These are phyloP conservation scores for Puccinia hordei DNA, from an alignment of 1,284 basidiomycete species.

Conservation along the genomic window DNA sequence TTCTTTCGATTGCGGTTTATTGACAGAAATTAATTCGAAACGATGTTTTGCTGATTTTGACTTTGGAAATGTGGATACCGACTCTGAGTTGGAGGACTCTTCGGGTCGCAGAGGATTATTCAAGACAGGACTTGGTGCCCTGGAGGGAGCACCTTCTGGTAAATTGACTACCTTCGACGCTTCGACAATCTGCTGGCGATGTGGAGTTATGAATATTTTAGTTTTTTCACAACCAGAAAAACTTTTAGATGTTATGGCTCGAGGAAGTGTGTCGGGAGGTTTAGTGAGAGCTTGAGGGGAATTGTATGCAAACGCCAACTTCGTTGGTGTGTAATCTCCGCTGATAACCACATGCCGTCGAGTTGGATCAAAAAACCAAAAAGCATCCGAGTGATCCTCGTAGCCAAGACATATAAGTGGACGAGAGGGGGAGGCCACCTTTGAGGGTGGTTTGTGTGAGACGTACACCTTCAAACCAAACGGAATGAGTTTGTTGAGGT, in stretches of 20 bases:
- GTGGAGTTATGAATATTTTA: no score
- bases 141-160: no score
- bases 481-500: not conserved
- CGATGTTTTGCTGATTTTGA: not conserved
- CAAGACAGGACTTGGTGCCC: no score
- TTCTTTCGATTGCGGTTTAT: not conserved
- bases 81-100: no score
- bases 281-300: not conserved
- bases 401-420: conserved; percentile 2
- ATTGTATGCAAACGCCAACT: not conserved
- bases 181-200: no score
- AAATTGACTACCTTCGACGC: no score
- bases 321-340: no score
- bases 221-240: not conserved
- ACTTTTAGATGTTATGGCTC: not conserved
- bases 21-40: not conserved
- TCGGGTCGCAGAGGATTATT: no score
- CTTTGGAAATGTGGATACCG: no score
- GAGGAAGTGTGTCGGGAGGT: not conserved
- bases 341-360: no score
- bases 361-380: no score
- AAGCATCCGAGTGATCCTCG: conserved; percentile 21
- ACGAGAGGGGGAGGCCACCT: not conserved
- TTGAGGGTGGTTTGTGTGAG: not conserved
- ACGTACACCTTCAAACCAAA: conserved; percentile 22